phyloP scores from a whole-genome alignment of 495 filamentous ascomycete species.

The Cercophora scortea region DNA sequence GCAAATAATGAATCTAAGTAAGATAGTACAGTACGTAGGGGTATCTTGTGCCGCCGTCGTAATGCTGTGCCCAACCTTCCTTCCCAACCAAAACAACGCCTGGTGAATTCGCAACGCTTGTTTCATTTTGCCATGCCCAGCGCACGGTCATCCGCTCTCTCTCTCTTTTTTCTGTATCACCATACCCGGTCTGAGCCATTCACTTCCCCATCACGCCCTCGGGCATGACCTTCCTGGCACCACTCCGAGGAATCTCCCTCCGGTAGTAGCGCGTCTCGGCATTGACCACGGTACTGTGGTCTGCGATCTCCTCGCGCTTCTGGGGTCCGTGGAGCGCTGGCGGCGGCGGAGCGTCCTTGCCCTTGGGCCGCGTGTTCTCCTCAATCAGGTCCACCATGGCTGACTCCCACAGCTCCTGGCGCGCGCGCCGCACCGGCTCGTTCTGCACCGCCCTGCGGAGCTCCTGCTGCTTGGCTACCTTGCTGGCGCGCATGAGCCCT shows the following conservation, averaged over 20 bases:
- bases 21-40: not conserved
- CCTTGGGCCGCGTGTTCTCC: slow-evolving; percentile 48
- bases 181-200: not conserved
- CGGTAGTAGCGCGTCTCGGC: slow-evolving; percentile 26
- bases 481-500: slow-evolving; percentile 36
- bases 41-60: not conserved
- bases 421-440: slow-evolving; percentile 22
- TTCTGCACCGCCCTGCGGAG: slow-evolving; percentile 30
- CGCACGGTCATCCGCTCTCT: too few species aligned
- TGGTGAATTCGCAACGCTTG: not conserved
- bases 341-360: slow-evolving; percentile 60
- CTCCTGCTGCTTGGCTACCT: slow-evolving; percentile 42
- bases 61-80: not conserved
- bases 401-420: slow-evolving; percentile 35
- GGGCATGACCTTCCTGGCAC: slow-evolving; percentile 9
- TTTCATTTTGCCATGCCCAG: too few species aligned
- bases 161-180: too few species aligned
- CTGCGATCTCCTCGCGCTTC: slow-evolving; percentile 33
- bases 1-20: too few species aligned
- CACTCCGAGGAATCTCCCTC: slow-evolving; percentile 24
- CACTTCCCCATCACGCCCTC: slow-evolving; percentile 11
- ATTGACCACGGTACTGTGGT: slow-evolving; percentile 43
- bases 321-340: slow-evolving; percentile 29
- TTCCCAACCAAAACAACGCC: not conserved
- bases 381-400: slow-evolving; percentile 35